A percentile compares a stretch with the other conserved stretches of the same genome.
Conservation (phyloP, 2,329 filamentous ascomycete genomes). For the Colletotrichum liriopes region DNA sequence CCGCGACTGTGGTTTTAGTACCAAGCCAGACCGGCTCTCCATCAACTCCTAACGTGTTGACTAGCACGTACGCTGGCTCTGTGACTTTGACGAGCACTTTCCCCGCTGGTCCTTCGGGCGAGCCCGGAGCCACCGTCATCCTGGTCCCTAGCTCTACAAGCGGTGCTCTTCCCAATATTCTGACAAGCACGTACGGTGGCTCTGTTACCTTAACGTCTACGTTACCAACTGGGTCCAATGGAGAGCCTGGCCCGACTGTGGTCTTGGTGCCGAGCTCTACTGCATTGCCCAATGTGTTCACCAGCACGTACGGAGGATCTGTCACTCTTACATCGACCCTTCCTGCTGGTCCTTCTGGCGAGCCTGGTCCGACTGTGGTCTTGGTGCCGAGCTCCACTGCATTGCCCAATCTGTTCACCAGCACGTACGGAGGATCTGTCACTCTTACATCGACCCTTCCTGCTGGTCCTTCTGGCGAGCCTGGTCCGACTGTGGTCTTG, state of each 20-base stretch:
- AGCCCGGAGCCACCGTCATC: conserved; percentile 4
- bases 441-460: conserved; percentile 2
- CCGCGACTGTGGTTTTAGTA: not conserved
- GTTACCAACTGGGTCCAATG: not conserved
- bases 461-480: conserved; percentile 4
- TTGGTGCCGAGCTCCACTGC: not conserved
- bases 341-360: not conserved
- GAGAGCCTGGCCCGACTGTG: not conserved
- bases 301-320: conserved; percentile 24
- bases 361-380: not conserved
- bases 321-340: not conserved
- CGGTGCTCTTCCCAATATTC: not conserved
- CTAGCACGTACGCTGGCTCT: not conserved
- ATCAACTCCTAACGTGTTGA: not conserved
- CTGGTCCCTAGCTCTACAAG: conserved; percentile 1
- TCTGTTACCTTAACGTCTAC: conserved; percentile 3
- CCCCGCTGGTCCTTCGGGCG: not conserved
- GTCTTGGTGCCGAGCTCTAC: not conserved
- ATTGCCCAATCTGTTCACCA: not conserved
- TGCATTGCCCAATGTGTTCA: not conserved
- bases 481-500: conserved; percentile 1
- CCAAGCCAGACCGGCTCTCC: not conserved
- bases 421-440: conserved; percentile 19
- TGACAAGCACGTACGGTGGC: conserved; percentile 19
- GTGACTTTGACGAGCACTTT: not conserved